phyloP scores from a whole-genome alignment of 768 basidiomycete species.

The Lactifluus piperatus region DNA sequence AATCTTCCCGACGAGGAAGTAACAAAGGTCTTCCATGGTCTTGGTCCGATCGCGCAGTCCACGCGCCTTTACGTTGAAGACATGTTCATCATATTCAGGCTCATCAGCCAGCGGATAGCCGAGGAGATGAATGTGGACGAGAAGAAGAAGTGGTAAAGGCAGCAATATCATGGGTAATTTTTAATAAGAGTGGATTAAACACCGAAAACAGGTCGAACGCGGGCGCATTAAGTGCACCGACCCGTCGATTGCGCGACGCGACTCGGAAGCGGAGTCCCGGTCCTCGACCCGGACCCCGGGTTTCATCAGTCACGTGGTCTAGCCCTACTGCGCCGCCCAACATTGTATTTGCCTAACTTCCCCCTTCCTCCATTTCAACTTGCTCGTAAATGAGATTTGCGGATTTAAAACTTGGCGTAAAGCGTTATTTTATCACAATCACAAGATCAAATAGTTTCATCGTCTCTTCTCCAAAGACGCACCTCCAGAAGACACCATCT shows the following conservation, averaged over 20 bases:
- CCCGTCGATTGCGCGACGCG: slow-evolving; percentile 5
- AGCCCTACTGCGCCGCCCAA: background rate
- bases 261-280: background rate
- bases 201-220: background rate
- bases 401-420: background rate
- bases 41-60: slow-evolving; percentile 44
- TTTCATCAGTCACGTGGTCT: background rate
- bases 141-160: slow-evolving; percentile 38
- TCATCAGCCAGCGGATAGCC: slow-evolving; percentile 40
- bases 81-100: slow-evolving; percentile 40
- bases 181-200: slow-evolving; percentile 1
- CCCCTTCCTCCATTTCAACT: background rate
- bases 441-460: background rate
- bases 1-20: slow-evolving; percentile 40
- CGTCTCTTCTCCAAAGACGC: background rate
- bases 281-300: background rate
- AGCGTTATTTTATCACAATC: background rate
- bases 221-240: background rate
- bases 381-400: background rate
- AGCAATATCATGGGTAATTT: slow-evolving; percentile 19
- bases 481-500: background rate
- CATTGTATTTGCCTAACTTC: background rate
- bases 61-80: slow-evolving; percentile 37
- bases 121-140: slow-evolving; percentile 46
- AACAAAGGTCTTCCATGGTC: slow-evolving; percentile 42